Percentiles rank a stretch among this genome's conserved stretches.
Conservation (phyloP, 169 alveolate genomes). For the Plasmodium billcollinsi region DNA sequence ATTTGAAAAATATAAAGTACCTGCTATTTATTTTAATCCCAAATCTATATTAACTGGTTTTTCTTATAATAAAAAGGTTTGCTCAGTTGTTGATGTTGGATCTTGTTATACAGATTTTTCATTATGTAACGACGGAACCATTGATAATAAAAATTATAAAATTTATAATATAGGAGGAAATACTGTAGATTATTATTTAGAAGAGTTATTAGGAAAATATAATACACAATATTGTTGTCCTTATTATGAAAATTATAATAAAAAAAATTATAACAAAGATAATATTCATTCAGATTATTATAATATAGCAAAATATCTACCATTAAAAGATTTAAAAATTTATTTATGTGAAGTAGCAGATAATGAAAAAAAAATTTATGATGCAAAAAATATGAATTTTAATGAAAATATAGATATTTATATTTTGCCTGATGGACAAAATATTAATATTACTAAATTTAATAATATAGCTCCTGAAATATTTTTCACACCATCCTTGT, state of each 20-base stretch:
- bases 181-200: constrained; percentile 32
- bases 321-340: constrained; percentile 57
- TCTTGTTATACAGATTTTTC: constrained; percentile 61
- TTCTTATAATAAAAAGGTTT: constrained; percentile 45
- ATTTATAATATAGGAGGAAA: constrained; percentile 59
- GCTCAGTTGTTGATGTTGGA: constrained; percentile 62
- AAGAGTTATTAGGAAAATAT: constrained; percentile 31
- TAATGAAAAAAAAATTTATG: constrained; percentile 42
- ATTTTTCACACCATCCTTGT: constrained; percentile 55
- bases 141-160: constrained; percentile 66
- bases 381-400: constrained; percentile 63
- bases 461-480: constrained; percentile 60
- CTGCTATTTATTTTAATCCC: constrained; percentile 47
- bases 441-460: constrained; percentile 53
- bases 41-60: constrained; percentile 44
- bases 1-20: constrained; percentile 54
- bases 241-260: constrained; percentile 19
- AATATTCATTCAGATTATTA: constrained; percentile 33
- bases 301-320: constrained; percentile 49
- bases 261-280: constrained; percentile 12
- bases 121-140: constrained; percentile 35
- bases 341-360: constrained; percentile 73
- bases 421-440: constrained; percentile 73
- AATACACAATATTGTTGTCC: constrained; percentile 42
- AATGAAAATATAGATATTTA: constrained; percentile 36